Percentiles rank a stretch among this genome's conserved stretches.
Evolutionary conservation across 371 early-diverging fungal species (phyloP).

Genomic region (Lichtheimia ornata): DNA sequence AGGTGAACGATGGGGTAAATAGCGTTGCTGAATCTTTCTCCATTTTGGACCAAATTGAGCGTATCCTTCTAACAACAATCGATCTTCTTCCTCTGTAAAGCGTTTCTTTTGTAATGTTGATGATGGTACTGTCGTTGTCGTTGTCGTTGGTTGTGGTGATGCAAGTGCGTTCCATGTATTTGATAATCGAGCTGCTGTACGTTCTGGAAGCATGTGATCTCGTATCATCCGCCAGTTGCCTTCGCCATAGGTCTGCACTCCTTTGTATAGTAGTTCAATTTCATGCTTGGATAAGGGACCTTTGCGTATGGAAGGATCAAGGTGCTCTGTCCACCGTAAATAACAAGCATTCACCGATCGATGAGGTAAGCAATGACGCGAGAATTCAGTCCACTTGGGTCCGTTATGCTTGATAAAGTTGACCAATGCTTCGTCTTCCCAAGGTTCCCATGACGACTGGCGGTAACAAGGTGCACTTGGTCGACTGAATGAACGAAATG

Average conservation of each 20-base stretch:
- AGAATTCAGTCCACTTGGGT: slow-evolving; percentile 25
- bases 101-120: not conserved
- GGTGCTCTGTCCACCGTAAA: slow-evolving; percentile 25
- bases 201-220: slow-evolving; percentile 27
- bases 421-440: slow-evolving; percentile 38
- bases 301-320: slow-evolving; percentile 20
- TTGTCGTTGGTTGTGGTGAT: too few species aligned
- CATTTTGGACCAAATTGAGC: slow-evolving; percentile 25
- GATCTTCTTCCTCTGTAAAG: slow-evolving; percentile 42
- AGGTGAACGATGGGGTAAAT: slow-evolving; percentile 26
- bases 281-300: slow-evolving; percentile 36
- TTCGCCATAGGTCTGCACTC: slow-evolving; percentile 18
- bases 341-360: slow-evolving; percentile 23
- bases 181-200: slow-evolving; percentile 10
- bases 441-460: slow-evolving; percentile 28
- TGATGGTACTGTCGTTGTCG: too few species aligned
- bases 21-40: slow-evolving; percentile 21
- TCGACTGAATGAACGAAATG: too few species aligned
- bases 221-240: slow-evolving; percentile 29
- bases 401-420: slow-evolving; percentile 39
- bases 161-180: too few species aligned
- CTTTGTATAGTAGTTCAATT: slow-evolving; percentile 16
- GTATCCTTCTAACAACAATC: slow-evolving; percentile 22
- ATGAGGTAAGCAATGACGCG: slow-evolving; percentile 39
- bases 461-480: not conserved